These are phyloP conservation scores for Penicillium sp. DNA, from an alignment of 2,329 filamentous ascomycete species.

Conservation along the genomic window DNA sequence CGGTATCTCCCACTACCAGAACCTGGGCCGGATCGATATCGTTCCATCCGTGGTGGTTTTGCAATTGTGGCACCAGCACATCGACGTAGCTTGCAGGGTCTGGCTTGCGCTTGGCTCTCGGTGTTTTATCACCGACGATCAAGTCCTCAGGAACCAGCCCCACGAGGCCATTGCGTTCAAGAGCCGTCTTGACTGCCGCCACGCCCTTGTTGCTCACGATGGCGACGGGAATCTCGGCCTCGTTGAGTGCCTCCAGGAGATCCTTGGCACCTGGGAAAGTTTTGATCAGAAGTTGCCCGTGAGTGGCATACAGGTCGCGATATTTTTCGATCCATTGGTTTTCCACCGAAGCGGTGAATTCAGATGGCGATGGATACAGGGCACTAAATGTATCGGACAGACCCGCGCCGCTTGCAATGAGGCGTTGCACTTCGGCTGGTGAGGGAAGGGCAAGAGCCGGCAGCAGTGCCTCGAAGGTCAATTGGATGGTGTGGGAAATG, in stretches of 20 bases:
- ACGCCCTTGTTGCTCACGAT: conserved; percentile 24
- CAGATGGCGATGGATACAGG: conserved; percentile 3
- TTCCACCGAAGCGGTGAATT: conserved; percentile 6
- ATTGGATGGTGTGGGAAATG: conserved; percentile 11
- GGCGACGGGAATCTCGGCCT: conserved; percentile 11
- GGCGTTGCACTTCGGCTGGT: conserved; percentile 7
- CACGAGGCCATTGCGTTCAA: conserved; percentile 6
- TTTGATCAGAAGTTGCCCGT: conserved; percentile 16
- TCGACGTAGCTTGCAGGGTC: conserved; percentile 12
- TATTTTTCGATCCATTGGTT: conserved; percentile 18
- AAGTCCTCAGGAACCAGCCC: conserved; percentile 9
- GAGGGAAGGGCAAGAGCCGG: conserved; percentile 6
- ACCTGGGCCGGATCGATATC: conserved; percentile 1
- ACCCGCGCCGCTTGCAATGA: conserved; percentile 13
- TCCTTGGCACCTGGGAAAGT: conserved; percentile 15
- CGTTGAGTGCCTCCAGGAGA: conserved; percentile 10
- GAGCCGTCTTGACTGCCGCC: conserved; percentile 12
- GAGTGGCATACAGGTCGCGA: conserved; percentile 16
- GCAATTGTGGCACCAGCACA: conserved; percentile 13
- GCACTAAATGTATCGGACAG: conserved; percentile 10
- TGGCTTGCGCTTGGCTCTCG: conserved; percentile 12
- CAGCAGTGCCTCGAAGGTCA: conserved; percentile 11
- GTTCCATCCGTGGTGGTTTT: conserved; percentile 2
- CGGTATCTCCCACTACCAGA: conserved; percentile 13
- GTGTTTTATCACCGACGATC: conserved; percentile 14